phyloP scores from a whole-genome alignment of 108 stramenopile genomes.

The Parmales sp. region DNA sequence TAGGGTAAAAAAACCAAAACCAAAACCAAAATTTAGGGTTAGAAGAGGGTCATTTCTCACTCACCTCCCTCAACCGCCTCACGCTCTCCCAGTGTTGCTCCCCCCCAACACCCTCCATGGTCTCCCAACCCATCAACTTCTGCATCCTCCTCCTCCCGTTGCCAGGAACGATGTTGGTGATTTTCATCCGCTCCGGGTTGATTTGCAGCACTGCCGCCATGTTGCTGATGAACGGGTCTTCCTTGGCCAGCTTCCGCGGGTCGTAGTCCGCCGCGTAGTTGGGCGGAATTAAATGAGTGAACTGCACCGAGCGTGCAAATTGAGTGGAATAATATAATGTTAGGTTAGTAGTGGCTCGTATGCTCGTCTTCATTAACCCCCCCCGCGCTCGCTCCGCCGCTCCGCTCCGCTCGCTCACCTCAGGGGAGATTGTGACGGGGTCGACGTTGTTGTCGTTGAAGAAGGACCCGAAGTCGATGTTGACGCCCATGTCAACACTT shows the following conservation, averaged over 20 bases:
- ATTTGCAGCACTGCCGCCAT: constrained; percentile 14
- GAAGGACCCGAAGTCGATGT: constrained; percentile 1
- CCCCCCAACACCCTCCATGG: too few relatives aligned
- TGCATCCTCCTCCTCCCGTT: constrained; percentile 1
- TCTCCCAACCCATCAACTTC: not conserved
- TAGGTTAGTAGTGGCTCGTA: too few relatives aligned
- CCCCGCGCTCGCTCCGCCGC: too few relatives aligned
- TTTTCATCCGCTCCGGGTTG: constrained; percentile 14
- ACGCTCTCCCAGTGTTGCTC: too few relatives aligned
- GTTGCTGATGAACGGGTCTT: constrained; percentile 10
- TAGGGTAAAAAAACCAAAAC: too few relatives aligned
- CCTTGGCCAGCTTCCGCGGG: constrained; percentile 12
- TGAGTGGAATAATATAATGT: too few relatives aligned
- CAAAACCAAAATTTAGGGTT: too few relatives aligned
- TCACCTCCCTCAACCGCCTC: too few relatives aligned
- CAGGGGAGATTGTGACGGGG: not conserved
- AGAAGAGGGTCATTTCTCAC: too few relatives aligned
- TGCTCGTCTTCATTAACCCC: too few relatives aligned
- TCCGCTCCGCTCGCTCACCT: too few relatives aligned
- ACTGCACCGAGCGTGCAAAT: too few relatives aligned
- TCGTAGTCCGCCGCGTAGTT: constrained; percentile 11
- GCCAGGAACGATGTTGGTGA: constrained; percentile 13
- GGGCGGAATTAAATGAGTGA: not conserved
- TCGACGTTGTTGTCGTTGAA: constrained; percentile 13
- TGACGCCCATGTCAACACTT: not conserved